Evolutionary conservation across 192 early-diverging fungal species (phyloP).

Genomic region (Coemansia sp.): DNA sequence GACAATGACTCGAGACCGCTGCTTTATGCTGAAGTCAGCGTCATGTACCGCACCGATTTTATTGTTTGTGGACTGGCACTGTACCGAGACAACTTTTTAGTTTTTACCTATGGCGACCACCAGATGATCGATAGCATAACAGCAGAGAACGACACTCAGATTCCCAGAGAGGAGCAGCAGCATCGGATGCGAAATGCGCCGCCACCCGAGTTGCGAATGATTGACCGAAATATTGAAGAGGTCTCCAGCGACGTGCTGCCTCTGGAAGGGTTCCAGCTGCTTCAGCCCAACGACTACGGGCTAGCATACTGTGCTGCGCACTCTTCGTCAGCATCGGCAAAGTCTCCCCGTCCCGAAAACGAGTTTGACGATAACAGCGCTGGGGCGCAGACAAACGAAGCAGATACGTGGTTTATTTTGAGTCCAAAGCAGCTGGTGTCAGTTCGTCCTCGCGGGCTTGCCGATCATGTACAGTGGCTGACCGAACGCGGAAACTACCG

Average conservation of each 20-base stretch:
- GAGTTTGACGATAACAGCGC: not conserved
- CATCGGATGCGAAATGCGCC: slow-evolving; percentile 49
- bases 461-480: slow-evolving; percentile 94
- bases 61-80: slow-evolving; percentile 88
- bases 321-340: not conserved
- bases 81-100: slow-evolving; percentile 36
- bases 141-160: slow-evolving; percentile 5
- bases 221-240: slow-evolving; percentile 77
- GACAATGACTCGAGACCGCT: slow-evolving; percentile 11
- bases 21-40: slow-evolving; percentile 59
- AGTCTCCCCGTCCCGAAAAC: not conserved
- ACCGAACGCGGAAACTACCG: slow-evolving; percentile 75
- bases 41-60: slow-evolving; percentile 57
- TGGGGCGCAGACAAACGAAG: slow-evolving; percentile 21
- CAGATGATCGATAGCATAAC: slow-evolving; percentile 10
- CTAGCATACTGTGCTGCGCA: slow-evolving; percentile 63
- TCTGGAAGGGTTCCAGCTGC: slow-evolving; percentile 80
- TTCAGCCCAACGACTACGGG: slow-evolving; percentile 93
- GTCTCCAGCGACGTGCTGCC: slow-evolving; percentile 86
- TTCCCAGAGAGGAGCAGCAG: slow-evolving; percentile 21
- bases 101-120: slow-evolving; percentile 52
- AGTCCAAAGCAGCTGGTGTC: slow-evolving; percentile 93
- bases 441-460: slow-evolving; percentile 82
- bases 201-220: slow-evolving; percentile 89
- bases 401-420: slow-evolving; percentile 88